These are phyloP conservation scores for Ichthyophthirius multifiliis DNA, from an alignment of 169 alveolate genomes.

Conservation along the genomic window DNA sequence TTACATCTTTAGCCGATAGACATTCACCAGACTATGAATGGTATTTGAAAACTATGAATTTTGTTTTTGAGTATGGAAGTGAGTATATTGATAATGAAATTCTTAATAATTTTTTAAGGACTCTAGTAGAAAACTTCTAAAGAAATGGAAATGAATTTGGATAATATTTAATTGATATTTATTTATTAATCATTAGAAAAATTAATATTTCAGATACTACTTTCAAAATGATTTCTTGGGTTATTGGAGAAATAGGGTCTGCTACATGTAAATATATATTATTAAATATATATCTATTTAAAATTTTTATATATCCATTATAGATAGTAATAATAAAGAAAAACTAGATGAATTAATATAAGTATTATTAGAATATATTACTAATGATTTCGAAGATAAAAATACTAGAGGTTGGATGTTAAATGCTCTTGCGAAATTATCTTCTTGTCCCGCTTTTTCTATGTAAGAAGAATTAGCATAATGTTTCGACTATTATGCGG, in stretches of 20 bases:
- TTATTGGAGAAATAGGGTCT: conserved; percentile 75
- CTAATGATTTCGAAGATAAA: conserved; percentile 65
- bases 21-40: conserved; percentile 88
- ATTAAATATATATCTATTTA: not conserved
- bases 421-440: conserved; percentile 66
- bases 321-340: conserved; percentile 54
- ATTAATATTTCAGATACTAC: conserved; percentile 63
- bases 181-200: conserved; percentile 62
- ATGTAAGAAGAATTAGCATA: conserved; percentile 56
- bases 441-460: conserved; percentile 51
- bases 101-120: conserved; percentile 78
- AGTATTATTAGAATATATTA: conserved; percentile 43
- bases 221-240: conserved; percentile 74
- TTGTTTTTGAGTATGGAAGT: conserved; percentile 83
- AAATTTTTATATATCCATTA: not conserved
- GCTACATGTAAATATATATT: conserved; percentile 12
- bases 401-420: conserved; percentile 67
- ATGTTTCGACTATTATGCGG: conserved; percentile 54
- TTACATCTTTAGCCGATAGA: conserved; percentile 85
- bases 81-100: conserved; percentile 82
- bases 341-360: conserved; percentile 57
- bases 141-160: conserved; percentile 74
- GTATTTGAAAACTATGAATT: conserved; percentile 86
- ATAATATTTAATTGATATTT: conserved; percentile 65
- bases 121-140: conserved; percentile 77